phyloP scores from a whole-genome alignment of 352 stramenopile genomes.

The Peronosclerospora sorghi region DNA sequence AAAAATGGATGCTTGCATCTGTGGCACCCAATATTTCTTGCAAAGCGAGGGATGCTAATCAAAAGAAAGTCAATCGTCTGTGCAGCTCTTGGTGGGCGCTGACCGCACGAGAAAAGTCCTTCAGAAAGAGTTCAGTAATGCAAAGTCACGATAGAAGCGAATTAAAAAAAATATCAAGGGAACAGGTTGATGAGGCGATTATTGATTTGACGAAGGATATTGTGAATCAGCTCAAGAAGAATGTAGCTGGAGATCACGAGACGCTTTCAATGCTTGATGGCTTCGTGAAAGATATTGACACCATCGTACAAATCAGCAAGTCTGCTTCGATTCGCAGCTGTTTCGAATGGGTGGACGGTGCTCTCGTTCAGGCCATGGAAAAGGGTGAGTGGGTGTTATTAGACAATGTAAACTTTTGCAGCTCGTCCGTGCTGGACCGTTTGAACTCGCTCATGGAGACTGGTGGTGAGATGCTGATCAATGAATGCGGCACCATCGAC shows the following conservation, averaged over 20 bases:
- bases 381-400: constrained; percentile 98
- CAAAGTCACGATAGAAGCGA: constrained; percentile 1
- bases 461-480: constrained; percentile 94
- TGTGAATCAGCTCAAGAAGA: constrained; percentile 22
- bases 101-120: constrained; percentile 29
- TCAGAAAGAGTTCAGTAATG: constrained; percentile 13
- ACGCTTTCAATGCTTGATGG: constrained; percentile 5
- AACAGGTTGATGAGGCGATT: constrained; percentile 45
- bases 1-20: constrained; percentile 23
- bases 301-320: constrained; percentile 48
- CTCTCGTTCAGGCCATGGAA: constrained; percentile 95
- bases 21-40: constrained; percentile 8
- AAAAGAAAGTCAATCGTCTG: constrained; percentile 31
- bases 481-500: constrained; percentile 93
- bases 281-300: constrained; percentile 20
- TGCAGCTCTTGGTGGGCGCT: constrained; percentile 44
- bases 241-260: constrained; percentile 2
- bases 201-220: constrained; percentile 47
- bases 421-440: constrained; percentile 97
- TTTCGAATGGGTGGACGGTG: constrained; percentile 98
- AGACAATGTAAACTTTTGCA: constrained; percentile 99
- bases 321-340: constrained; percentile 53
- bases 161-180: constrained; percentile 39
- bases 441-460: constrained; percentile 99
- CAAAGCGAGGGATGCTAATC: constrained; percentile 16